Evolutionary conservation across 2,329 filamentous ascomycete species (phyloP), one percentile per base, ranked within the genome.

Genomic region (Exophiala sideris): DNA sequence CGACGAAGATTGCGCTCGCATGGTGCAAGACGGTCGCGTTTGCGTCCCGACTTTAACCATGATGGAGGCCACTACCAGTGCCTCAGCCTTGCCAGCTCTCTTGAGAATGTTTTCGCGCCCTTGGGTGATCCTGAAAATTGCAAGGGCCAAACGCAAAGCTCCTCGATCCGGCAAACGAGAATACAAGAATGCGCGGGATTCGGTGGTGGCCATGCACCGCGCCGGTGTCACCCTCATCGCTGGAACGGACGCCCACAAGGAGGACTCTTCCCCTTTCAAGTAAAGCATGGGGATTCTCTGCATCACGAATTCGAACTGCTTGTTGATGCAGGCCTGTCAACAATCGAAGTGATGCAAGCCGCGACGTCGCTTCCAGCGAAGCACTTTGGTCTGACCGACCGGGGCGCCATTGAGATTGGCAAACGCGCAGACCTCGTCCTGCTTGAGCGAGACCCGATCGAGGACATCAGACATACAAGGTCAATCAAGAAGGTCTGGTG

Each of bases 271-370:
- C 10, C 45, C 45, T 12, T 33, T 35, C 14, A 24, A 9, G 51
- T 54, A 4, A 46, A 45, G 9, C 56, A 57, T 9, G 50, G 48
- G 18, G 48, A 56, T 12, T 16, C 48, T 24, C 44, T 66, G 35
- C 62, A 66, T 48, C 29, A 59, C 12, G 56, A 64, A 45, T 40
- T 64, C 32, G 56, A 63, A 33, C 38, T 62, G 7, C 50, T 64
- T 6, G 62, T 65, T 9, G 53, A 60, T 5, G 58, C 54, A 32
- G 65, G 65, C 4, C 32, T 65, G 39, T 58, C 56, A 20, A 48
- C 38, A 10, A 24, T 51, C 2, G 63, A 65, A 38, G 65, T 50
- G 2, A 45, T 65, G 18, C 49, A 52, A 10, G 57, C 63, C 10
- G 65, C 62, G 9, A 67, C 64, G 0, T 35, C 2, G 33, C 24